These are phyloP conservation scores for Hymenoscyphus fraxineus DNA, from an alignment of 2,329 filamentous ascomycete genomes.

Conservation along the genomic window DNA sequence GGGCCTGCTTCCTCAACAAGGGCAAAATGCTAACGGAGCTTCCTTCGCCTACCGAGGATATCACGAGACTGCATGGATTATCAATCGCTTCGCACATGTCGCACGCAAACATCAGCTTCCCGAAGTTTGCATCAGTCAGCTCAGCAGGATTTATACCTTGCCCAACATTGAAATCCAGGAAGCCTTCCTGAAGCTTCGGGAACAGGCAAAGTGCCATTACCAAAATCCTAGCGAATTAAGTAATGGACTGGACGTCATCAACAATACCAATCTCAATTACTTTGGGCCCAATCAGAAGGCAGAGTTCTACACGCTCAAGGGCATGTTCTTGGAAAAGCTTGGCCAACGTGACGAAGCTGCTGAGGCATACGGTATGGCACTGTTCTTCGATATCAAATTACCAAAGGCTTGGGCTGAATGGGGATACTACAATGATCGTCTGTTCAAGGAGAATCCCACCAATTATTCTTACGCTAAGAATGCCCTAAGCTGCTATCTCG, in stretches of 20 bases:
- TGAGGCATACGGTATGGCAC: constrained; percentile 86
- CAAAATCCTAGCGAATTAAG: constrained; percentile 91
- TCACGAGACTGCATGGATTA: constrained; percentile 99
- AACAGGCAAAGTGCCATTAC: constrained; percentile 98
- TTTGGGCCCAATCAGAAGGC: constrained; percentile 95
- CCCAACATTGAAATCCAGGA: constrained; percentile 99
- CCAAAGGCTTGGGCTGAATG: constrained; percentile 99
- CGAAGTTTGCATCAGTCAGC: constrained; percentile 94
- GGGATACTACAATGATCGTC: constrained; percentile 95
- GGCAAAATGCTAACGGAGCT: constrained; percentile 78
- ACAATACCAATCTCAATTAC: constrained; percentile 98
- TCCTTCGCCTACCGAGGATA: constrained; percentile 97
- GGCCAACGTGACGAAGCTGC: constrained; percentile 88
- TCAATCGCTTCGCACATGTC: constrained; percentile 97
- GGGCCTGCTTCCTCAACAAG: constrained; percentile 72
- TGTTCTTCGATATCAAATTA: constrained; percentile 93
- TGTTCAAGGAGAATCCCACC: constrained; percentile 85
- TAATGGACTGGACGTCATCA: constrained; percentile 94
- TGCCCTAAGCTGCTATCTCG: constrained; percentile 91
- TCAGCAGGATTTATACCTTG: constrained; percentile 96
- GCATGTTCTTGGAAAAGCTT: constrained; percentile 97
- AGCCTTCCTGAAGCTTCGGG: constrained; percentile 94
- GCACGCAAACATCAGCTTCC: constrained; percentile 94
- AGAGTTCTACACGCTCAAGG: constrained; percentile 98
- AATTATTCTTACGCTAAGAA: constrained; percentile 83